Evolutionary conservation across 768 basidiomycete genomes (phyloP).

Genomic region (Lentinula raphanica): DNA sequence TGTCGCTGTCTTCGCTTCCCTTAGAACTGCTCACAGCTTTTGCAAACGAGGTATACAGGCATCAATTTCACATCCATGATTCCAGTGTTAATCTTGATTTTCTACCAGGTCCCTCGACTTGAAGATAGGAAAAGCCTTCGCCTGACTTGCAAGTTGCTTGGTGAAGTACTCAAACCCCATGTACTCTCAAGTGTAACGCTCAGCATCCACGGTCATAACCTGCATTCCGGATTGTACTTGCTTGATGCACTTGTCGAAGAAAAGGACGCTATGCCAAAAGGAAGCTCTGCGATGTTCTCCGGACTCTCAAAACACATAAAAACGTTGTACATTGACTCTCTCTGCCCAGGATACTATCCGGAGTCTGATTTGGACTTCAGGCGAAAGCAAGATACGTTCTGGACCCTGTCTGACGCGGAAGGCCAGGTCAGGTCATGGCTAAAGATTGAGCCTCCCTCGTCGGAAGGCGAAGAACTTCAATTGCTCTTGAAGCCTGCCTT

Average conservation of each 20-base stretch:
- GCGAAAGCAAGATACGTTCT: too few relatives aligned
- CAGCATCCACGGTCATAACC: background rate
- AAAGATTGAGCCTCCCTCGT: background rate
- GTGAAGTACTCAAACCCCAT: background rate
- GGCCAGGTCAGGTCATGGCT: background rate
- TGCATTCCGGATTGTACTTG: background rate
- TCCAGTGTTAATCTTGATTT: too few relatives aligned
- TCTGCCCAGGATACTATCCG: background rate
- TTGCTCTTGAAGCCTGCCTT: background rate
- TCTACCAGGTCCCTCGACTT: background rate
- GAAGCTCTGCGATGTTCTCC: background rate
- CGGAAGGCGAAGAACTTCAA: background rate
- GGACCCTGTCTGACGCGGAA: background rate
- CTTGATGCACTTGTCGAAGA: background rate
- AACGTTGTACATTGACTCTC: background rate
- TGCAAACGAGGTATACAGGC: background rate
- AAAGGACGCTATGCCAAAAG: background rate
- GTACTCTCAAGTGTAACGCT: slow-evolving; percentile 1
- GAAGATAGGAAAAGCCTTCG: slow-evolving; percentile 2
- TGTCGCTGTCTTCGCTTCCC: background rate
- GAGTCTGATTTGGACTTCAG: background rate
- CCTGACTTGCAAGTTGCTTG: background rate
- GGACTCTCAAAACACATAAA: background rate
- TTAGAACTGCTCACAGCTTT: background rate
- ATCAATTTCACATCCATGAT: too few relatives aligned